Evolutionary conservation across 2,329 filamentous ascomycete genomes (phyloP).

Genomic region (Drechslerella coelobrocha): DNA sequence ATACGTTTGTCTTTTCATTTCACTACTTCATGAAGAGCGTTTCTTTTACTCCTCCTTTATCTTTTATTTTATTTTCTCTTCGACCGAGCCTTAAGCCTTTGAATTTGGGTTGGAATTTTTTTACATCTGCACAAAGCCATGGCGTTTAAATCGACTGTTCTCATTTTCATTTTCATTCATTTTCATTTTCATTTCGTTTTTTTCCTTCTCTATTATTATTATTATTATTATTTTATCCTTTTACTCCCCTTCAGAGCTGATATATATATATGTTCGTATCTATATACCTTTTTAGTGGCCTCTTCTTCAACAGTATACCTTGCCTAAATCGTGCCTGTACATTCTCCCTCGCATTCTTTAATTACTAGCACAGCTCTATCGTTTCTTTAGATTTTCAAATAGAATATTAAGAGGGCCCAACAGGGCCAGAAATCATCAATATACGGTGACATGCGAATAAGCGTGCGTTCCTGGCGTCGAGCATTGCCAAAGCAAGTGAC

Average conservation of each 20-base stretch:
- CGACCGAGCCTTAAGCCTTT: background rate
- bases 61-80: background rate
- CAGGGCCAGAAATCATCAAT: background rate
- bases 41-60: constrained; percentile 10
- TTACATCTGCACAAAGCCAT: constrained; percentile 9
- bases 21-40: constrained; percentile 31
- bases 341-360: constrained; percentile 1
- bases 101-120: constrained; percentile 11
- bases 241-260: background rate
- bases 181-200: constrained; percentile 12
- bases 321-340: background rate
- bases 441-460: too few relatives aligned
- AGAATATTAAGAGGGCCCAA: background rate
- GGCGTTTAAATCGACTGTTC: constrained; percentile 13
- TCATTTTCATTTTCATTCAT: background rate
- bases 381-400: background rate
- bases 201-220: constrained; percentile 16
- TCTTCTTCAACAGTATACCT: background rate
- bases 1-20: constrained; percentile 19
- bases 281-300: background rate
- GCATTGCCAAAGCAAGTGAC: background rate
- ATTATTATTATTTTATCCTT: constrained; percentile 19
- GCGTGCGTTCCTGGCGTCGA: too few relatives aligned
- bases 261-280: too few relatives aligned
- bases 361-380: background rate